A percentile compares a stretch with the other conserved stretches of the same genome.
These are phyloP conservation scores for Aspergillus floridensis DNA, from an alignment of 2,329 filamentous ascomycete species.

Conservation along the genomic window DNA sequence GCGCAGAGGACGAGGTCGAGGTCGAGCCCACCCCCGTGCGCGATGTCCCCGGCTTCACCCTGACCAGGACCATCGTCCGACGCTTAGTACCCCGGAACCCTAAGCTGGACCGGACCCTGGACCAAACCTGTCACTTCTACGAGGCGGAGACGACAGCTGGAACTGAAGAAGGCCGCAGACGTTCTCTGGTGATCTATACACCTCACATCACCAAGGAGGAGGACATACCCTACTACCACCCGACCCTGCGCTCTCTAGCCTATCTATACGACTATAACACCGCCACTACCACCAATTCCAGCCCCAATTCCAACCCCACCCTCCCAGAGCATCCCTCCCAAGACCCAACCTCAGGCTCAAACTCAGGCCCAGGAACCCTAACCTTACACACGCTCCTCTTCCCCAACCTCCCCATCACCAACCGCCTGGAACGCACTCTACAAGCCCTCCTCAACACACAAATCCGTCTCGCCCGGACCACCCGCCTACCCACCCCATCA, in stretches of 20 bases:
- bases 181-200: conserved; percentile 67
- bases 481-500: conserved; percentile 10
- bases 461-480: conserved; percentile 33
- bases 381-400: conserved; percentile 55
- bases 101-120: conserved; percentile 67
- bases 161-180: conserved; percentile 14
- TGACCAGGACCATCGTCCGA: conserved; percentile 67
- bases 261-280: conserved; percentile 62
- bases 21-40: conserved; percentile 21
- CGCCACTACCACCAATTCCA: background rate
- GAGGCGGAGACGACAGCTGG: conserved; percentile 1
- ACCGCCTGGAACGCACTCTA: conserved; percentile 40
- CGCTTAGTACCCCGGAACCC: conserved; percentile 79
- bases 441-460: conserved; percentile 38
- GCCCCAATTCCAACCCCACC: no score
- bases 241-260: conserved; percentile 68
- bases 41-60: conserved; percentile 31
- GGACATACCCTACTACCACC: conserved; percentile 85
- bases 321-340: conserved; percentile 12
- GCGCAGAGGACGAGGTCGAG: background rate
- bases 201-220: conserved; percentile 64
- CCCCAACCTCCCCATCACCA: conserved; percentile 35
- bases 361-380: conserved; percentile 37
- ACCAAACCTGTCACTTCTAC: conserved; percentile 81
- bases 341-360: conserved; percentile 28